phyloP scores from a whole-genome alignment of 2,329 filamentous ascomycete genomes.

The Herpotrichia juniperi region DNA sequence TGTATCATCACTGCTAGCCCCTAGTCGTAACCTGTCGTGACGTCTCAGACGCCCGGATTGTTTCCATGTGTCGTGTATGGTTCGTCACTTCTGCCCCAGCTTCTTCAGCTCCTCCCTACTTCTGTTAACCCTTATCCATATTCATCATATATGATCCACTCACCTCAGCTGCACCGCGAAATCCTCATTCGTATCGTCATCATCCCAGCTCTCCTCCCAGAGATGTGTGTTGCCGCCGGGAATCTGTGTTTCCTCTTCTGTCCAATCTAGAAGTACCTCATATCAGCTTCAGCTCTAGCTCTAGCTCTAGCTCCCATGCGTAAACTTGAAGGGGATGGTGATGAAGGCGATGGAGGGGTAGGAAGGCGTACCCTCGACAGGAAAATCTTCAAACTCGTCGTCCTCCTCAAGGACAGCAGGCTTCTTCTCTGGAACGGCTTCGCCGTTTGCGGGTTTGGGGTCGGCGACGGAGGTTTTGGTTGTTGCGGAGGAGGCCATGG shows the following conservation, averaged over 20 bases:
- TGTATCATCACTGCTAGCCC: neutral
- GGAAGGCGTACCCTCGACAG: slow-evolving; percentile 76
- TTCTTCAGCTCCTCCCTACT: slow-evolving; percentile 90
- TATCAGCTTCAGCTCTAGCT: neutral
- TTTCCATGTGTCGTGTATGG: neutral
- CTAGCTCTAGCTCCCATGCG: neutral
- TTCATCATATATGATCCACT: slow-evolving; percentile 33
- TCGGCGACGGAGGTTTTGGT: slow-evolving; percentile 49
- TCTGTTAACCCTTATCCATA: slow-evolving; percentile 8
- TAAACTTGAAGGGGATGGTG: neutral
- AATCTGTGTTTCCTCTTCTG: slow-evolving; percentile 86
- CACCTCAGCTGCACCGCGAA: slow-evolving; percentile 95
- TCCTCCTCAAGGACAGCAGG: slow-evolving; percentile 83
- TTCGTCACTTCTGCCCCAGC: slow-evolving; percentile 71
- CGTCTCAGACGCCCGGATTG: neutral
- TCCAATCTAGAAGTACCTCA: slow-evolving; percentile 70
- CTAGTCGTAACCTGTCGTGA: neutral
- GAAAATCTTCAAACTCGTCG: slow-evolving; percentile 99
- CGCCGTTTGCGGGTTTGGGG: slow-evolving; percentile 43
- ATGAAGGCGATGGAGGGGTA: neutral
- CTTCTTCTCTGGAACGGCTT: slow-evolving; percentile 65
- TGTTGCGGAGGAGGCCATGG: slow-evolving; percentile 56
- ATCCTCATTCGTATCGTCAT: slow-evolving; percentile 95
- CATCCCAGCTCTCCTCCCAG: slow-evolving; percentile 99
- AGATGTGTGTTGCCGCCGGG: slow-evolving; percentile 80